Conservation (phyloP, 331 rosid species). For the Phaseolus coccineus region DNA sequence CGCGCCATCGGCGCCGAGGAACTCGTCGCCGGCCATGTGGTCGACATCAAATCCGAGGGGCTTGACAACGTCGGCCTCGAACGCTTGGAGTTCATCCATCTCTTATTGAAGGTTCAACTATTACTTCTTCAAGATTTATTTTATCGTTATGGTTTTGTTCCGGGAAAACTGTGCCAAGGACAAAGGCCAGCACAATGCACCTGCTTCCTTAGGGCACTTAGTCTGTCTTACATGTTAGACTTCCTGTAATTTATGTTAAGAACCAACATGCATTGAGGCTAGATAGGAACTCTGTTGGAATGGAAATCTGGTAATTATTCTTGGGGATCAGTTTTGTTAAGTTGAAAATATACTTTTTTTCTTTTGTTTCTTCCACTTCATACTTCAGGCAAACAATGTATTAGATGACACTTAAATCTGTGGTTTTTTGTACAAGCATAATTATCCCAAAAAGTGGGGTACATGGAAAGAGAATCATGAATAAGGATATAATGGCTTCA, state of each 20-base stretch:
- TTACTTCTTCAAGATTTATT: background rate
- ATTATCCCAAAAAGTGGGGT: background rate
- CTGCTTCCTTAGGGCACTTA: too few relatives aligned
- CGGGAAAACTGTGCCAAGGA: conserved; percentile 4
- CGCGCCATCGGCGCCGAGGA: conserved; percentile 78
- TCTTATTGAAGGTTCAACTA: conserved; percentile 27
- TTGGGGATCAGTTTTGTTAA: background rate
- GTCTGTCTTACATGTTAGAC: background rate
- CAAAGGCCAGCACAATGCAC: background rate
- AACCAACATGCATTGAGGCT: background rate
- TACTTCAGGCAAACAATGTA: background rate
- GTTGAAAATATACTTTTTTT: background rate
- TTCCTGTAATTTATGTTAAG: background rate
- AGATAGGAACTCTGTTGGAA: background rate
- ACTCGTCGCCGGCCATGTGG: conserved; percentile 85
- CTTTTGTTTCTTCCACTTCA: too few relatives aligned
- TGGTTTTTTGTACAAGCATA: background rate
- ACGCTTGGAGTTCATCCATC: conserved; percentile 71
- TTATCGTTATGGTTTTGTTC: background rate
- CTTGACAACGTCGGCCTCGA: conserved; percentile 66
- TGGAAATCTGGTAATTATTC: background rate
- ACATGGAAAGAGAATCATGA: conserved; percentile 2
- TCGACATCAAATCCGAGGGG: conserved; percentile 77
- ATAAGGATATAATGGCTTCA: background rate
- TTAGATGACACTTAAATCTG: background rate